phyloP scores from a whole-genome alignment of 2,329 filamentous ascomycete genomes.

The Fusarium heterosporum region DNA sequence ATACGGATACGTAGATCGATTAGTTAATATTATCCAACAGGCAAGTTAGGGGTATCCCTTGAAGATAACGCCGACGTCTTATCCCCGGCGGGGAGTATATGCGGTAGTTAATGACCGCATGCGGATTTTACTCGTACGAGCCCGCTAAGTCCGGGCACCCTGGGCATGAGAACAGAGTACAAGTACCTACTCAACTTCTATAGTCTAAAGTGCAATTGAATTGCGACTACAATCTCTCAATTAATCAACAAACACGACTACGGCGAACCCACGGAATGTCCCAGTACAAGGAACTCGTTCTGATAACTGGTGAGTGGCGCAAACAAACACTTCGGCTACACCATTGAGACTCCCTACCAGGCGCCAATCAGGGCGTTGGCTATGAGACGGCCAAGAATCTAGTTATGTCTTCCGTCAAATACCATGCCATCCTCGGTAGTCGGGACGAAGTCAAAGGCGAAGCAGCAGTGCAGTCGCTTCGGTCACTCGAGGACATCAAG shows the following conservation, averaged over 20 bases:
- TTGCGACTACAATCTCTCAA: fast-evolving
- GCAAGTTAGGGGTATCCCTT: too few species aligned
- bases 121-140: too few species aligned
- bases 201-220: too few species aligned
- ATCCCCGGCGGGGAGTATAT: too few species aligned
- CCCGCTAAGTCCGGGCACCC: too few species aligned
- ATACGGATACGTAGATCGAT: too few species aligned
- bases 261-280: not conserved
- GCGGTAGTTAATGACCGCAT: too few species aligned
- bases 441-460: conserved; percentile 17
- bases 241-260: fast-evolving
- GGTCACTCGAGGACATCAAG: conserved; percentile 4
- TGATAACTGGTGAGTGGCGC: conserved; percentile 20
- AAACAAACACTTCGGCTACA: too few species aligned
- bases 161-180: too few species aligned
- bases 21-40: too few species aligned
- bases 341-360: conserved; percentile 5
- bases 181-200: too few species aligned
- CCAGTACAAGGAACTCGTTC: conserved; percentile 11
- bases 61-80: too few species aligned
- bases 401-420: conserved; percentile 4
- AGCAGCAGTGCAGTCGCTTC: not conserved
- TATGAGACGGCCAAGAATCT: conserved; percentile 27
- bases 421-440: conserved; percentile 23
- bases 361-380: conserved; percentile 29